Conservation (phyloP, 331 rosid genomes). For the Malus hybrid region DNA sequence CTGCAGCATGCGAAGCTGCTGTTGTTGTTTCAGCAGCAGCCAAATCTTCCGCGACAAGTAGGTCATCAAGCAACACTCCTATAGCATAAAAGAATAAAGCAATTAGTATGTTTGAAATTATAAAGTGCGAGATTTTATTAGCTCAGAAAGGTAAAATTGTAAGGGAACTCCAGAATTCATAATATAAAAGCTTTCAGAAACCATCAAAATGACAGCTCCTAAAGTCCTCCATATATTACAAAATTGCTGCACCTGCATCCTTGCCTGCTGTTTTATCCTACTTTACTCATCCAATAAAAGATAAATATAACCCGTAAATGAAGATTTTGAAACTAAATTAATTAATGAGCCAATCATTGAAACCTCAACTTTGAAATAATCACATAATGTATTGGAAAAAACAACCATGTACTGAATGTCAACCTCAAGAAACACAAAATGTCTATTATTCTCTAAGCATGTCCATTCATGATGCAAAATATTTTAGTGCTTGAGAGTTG, state of each 20-base stretch:
- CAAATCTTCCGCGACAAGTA: constrained; percentile 97
- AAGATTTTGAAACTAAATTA: background rate
- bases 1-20: constrained; percentile 98
- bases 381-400: background rate
- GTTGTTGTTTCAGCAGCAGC: constrained; percentile 93
- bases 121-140: background rate
- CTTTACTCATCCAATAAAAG: background rate
- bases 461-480: background rate
- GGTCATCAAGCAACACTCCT: constrained; percentile 96
- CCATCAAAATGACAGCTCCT: background rate
- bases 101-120: background rate
- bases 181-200: background rate
- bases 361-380: background rate
- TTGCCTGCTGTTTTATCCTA: background rate
- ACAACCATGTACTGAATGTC: background rate
- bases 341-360: background rate
- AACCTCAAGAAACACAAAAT: background rate
- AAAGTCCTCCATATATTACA: constrained; percentile 1
- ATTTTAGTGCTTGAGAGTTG: background rate
- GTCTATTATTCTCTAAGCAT: background rate
- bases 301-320: background rate
- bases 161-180: background rate
- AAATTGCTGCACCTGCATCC: background rate
- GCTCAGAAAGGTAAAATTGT: background rate
- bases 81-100: constrained; percentile 15